A percentile compares a stretch with the other conserved stretches of the same genome.
Conservation (phyloP, 768 basidiomycete genomes). For the Megacollybia marginata region DNA sequence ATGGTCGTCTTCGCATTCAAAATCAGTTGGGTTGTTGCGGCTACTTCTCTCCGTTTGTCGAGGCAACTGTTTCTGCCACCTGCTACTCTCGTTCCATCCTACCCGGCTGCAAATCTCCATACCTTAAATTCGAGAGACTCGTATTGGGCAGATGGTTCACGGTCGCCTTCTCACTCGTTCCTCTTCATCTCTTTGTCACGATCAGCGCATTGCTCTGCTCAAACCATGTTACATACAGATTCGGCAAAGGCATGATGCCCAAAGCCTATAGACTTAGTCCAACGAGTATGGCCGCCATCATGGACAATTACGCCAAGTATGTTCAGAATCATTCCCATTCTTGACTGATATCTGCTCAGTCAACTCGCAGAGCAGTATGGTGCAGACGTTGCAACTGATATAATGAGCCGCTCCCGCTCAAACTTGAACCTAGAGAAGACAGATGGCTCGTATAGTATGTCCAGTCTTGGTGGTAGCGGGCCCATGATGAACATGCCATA, state of each 20-base stretch:
- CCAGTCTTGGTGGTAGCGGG: not conserved
- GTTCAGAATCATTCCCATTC: slow-evolving; percentile 12
- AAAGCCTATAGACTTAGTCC: slow-evolving; percentile 72
- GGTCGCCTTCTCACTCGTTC: slow-evolving; percentile 57
- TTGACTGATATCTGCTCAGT: slow-evolving; percentile 23
- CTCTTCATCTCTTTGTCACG: slow-evolving; percentile 59
- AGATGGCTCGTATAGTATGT: too few relatives aligned
- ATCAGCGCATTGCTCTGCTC: slow-evolving; percentile 60
- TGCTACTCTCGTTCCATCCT: slow-evolving; percentile 69
- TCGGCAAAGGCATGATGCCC: slow-evolving; percentile 85
- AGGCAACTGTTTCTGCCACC: slow-evolving; percentile 66
- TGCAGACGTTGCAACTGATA: slow-evolving; percentile 50
- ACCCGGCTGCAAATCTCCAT: slow-evolving; percentile 67
- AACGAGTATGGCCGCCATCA: slow-evolving; percentile 72
- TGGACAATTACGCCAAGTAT: slow-evolving; percentile 79
- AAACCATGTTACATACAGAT: slow-evolving; percentile 81
- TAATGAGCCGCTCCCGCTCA: slow-evolving; percentile 49
- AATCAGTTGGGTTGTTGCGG: slow-evolving; percentile 75
- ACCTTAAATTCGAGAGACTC: slow-evolving; percentile 47
- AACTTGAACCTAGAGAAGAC: slow-evolving; percentile 32
- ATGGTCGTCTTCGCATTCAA: slow-evolving; percentile 62
- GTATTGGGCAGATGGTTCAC: slow-evolving; percentile 62
- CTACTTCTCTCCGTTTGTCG: slow-evolving; percentile 73
- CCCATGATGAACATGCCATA: not conserved
- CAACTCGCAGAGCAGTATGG: slow-evolving; percentile 75